phyloP scores from a whole-genome alignment of 768 basidiomycete species.

The Hypsizygus marmoreus region DNA sequence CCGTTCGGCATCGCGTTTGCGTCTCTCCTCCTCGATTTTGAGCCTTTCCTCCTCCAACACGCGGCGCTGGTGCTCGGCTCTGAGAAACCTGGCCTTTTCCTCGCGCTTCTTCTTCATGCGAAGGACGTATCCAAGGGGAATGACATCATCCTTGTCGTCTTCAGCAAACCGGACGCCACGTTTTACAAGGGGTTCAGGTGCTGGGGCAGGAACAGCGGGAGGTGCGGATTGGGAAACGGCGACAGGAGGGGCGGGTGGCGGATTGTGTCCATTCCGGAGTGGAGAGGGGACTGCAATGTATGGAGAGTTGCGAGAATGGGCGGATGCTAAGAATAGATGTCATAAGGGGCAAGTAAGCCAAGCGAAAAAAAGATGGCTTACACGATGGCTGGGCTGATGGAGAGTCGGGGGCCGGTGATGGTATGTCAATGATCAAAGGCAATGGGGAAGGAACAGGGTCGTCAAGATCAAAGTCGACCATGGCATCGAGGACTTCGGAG shows the following conservation, averaged over 20 bases:
- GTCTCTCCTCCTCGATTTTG: constrained; percentile 44
- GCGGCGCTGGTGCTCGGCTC: constrained; percentile 57
- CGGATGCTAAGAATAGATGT: constrained; percentile 22
- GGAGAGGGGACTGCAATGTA: constrained; percentile 52
- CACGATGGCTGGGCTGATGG: constrained; percentile 15
- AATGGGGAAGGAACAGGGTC: constrained; percentile 20
- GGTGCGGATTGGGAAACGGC: constrained; percentile 9
- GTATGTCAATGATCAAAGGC: constrained; percentile 16
- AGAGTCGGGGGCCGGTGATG: constrained; percentile 13
- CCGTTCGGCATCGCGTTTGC: constrained; percentile 46
- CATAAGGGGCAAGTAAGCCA: constrained; percentile 2
- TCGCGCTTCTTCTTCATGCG: constrained; percentile 73
- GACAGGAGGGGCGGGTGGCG: constrained; percentile 14
- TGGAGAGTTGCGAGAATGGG: constrained; percentile 29
- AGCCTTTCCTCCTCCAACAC: constrained; percentile 49
- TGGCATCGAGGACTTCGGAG: constrained; percentile 63
- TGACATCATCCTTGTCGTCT: constrained; percentile 65
- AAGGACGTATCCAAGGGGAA: constrained; percentile 71
- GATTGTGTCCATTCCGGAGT: constrained; percentile 42
- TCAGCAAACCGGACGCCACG: constrained; percentile 69
- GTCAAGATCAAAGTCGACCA: constrained; percentile 52
- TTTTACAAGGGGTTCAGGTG: constrained; percentile 33
- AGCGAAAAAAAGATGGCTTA: constrained; percentile 14
- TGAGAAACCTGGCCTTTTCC: constrained; percentile 69
- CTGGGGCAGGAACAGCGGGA: constrained; percentile 12